These are phyloP conservation scores for Huntiella bhutanensis DNA, from an alignment of 2,329 filamentous ascomycete genomes.

Conservation along the genomic window DNA sequence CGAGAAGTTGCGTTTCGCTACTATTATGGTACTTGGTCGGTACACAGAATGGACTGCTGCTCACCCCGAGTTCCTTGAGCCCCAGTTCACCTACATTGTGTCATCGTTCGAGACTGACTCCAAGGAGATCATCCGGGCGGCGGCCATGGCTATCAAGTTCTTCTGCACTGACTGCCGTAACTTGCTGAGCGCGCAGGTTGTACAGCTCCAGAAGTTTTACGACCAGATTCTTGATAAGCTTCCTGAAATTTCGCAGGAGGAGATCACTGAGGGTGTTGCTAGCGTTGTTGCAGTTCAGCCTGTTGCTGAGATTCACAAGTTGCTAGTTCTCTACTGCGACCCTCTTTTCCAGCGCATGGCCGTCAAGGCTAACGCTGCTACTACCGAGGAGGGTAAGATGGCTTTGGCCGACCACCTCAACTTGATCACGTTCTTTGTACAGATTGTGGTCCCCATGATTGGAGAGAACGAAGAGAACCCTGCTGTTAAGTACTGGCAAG, in stretches of 20 bases:
- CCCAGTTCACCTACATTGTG: conserved; percentile 91
- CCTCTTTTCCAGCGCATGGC: conserved; percentile 75
- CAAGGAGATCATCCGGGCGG: conserved; percentile 76
- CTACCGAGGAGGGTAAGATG: conserved; percentile 64
- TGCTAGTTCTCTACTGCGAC: conserved; percentile 83
- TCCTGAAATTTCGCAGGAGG: conserved; percentile 74
- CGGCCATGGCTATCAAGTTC: conserved; percentile 88
- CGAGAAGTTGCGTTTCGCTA: conserved; percentile 94
- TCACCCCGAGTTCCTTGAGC: conserved; percentile 78
- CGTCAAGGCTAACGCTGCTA: conserved; percentile 67
- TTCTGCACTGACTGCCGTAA: conserved; percentile 91
- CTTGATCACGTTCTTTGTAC: conserved; percentile 77
- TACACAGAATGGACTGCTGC: conserved; percentile 97
- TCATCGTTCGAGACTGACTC: conserved; percentile 77
- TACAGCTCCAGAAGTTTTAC: conserved; percentile 82
- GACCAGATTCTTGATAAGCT: conserved; percentile 74
- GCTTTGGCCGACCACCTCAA: conserved; percentile 84
- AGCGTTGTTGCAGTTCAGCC: conserved; percentile 80
- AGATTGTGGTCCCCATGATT: conserved; percentile 57
- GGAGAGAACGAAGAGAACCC: conserved; percentile 59
- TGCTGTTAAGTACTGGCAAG: conserved; percentile 87
- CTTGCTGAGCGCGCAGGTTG: conserved; percentile 63
- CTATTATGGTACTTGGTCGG: conserved; percentile 88
- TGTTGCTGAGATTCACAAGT: conserved; percentile 56
- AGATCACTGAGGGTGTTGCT: conserved; percentile 89